Conservation (phyloP, 2,329 filamentous ascomycete species). For the Venturia aucupariae region DNA sequence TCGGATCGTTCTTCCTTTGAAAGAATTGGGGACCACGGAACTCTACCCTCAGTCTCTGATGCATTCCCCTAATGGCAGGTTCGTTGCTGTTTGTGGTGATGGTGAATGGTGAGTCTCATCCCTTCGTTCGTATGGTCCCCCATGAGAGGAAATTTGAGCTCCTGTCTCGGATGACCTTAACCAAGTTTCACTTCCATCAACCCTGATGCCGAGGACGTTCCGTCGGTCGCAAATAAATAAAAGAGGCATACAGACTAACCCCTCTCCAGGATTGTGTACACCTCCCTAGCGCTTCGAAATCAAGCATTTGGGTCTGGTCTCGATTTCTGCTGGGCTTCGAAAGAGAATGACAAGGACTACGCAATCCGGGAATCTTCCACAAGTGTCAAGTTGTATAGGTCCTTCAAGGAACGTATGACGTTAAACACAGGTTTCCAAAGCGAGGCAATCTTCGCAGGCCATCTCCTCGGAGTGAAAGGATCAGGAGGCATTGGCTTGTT, state of each 20-base stretch:
- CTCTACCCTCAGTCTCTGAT: constrained; percentile 90
- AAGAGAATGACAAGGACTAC: constrained; percentile 97
- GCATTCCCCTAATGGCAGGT: constrained; percentile 92
- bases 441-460: constrained; percentile 80
- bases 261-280: constrained; percentile 57
- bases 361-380: constrained; percentile 91
- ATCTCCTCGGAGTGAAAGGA: constrained; percentile 87
- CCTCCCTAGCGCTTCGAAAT: constrained; percentile 90
- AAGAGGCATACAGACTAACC: background rate
- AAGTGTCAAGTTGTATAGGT: constrained; percentile 94
- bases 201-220: too few relatives aligned
- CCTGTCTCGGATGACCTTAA: too few relatives aligned
- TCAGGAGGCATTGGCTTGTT: constrained; percentile 93
- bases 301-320: constrained; percentile 93
- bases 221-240: background rate
- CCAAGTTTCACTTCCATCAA: background rate
- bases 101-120: constrained; percentile 60
- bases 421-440: constrained; percentile 93
- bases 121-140: background rate
- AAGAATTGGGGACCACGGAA: constrained; percentile 93
- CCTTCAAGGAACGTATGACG: constrained; percentile 83
- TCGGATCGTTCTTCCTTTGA: constrained; percentile 76
- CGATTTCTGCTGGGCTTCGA: constrained; percentile 94
- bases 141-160: too few relatives aligned
- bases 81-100: constrained; percentile 84